These are phyloP conservation scores for Simplicillium sp. DNA, from an alignment of 2,329 filamentous ascomycete genomes.

Conservation along the genomic window DNA sequence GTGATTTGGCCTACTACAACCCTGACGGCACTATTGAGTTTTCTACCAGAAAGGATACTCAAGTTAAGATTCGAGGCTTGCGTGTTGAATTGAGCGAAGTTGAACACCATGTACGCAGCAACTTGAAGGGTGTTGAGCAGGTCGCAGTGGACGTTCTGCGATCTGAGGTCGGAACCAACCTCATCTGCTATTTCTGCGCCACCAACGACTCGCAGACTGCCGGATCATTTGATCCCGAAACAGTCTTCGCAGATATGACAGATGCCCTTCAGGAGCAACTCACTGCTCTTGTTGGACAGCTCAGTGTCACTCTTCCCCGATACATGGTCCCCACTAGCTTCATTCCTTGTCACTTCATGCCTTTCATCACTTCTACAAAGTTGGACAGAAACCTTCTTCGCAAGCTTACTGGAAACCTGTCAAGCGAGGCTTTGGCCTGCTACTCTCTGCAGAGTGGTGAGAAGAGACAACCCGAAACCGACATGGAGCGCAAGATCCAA, in stretches of 20 bases:
- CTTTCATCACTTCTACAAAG: conserved; percentile 1
- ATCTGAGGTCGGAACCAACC: neutral
- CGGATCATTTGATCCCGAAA: too few relatives aligned
- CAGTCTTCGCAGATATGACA: neutral
- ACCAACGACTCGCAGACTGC: too few relatives aligned
- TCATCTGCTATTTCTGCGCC: too few relatives aligned
- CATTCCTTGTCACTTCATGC: neutral
- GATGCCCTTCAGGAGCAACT: neutral
- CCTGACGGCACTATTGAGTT: conserved; percentile 28
- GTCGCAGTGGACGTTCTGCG: conserved; percentile 34
- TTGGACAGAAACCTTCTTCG: neutral
- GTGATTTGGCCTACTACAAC: conserved; percentile 33
- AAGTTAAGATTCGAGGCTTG: conserved; percentile 53
- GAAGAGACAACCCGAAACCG: conserved; percentile 21
- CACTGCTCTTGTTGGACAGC: neutral
- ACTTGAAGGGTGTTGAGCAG: conserved; percentile 28
- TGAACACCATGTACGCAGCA: conserved; percentile 30
- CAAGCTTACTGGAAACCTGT: neutral
- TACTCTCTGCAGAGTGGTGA: conserved; percentile 1
- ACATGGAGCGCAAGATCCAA: conserved; percentile 24
- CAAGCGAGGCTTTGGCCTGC: neutral
- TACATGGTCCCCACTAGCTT: neutral
- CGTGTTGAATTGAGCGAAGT: conserved; percentile 44
- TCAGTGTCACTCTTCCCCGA: neutral
- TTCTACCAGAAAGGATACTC: conserved; percentile 49